phyloP scores from a whole-genome alignment of 768 basidiomycete species.

The Pisolithus sp. region DNA sequence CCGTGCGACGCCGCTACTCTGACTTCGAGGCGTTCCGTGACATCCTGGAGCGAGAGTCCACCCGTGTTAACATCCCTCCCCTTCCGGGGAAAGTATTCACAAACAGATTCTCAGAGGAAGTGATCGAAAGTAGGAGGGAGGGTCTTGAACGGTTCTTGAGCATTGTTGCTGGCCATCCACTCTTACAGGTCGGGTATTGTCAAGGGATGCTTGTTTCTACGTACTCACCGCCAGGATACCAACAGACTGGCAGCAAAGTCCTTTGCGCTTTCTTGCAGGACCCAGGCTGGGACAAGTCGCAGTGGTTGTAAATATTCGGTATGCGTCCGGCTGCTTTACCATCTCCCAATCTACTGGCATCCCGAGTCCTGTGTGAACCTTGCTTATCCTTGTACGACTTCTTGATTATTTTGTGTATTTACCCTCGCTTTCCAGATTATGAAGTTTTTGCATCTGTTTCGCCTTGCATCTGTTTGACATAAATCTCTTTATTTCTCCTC shows the following conservation, averaged over 20 bases:
- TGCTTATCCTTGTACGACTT: neutral
- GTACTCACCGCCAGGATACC: neutral
- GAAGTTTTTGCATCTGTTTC: neutral
- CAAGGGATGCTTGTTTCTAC: neutral
- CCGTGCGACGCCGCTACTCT: conserved; percentile 83
- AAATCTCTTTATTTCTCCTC: neutral
- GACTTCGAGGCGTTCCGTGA: conserved; percentile 98
- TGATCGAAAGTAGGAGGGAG: conserved; percentile 87
- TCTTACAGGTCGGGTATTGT: conserved; percentile 69
- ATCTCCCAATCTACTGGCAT: neutral
- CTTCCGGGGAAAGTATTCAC: conserved; percentile 98
- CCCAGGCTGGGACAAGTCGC: conserved; percentile 81
- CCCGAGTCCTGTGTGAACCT: neutral
- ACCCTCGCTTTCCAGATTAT: neutral
- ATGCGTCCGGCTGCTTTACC: neutral
- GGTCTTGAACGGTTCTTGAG: conserved; percentile 93
- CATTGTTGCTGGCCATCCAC: conserved; percentile 94
- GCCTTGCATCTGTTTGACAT: conserved; percentile 7
- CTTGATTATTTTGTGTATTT: neutral
- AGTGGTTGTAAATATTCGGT: conserved; percentile 52
- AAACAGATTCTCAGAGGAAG: conserved; percentile 95
- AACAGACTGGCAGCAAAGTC: conserved; percentile 93
- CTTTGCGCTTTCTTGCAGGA: conserved; percentile 93
- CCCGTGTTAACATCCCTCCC: conserved; percentile 94
- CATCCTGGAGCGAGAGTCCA: conserved; percentile 94